phyloP scores from a whole-genome alignment of 1,139 yeast genomes.

The Hyphopichia fennica region DNA sequence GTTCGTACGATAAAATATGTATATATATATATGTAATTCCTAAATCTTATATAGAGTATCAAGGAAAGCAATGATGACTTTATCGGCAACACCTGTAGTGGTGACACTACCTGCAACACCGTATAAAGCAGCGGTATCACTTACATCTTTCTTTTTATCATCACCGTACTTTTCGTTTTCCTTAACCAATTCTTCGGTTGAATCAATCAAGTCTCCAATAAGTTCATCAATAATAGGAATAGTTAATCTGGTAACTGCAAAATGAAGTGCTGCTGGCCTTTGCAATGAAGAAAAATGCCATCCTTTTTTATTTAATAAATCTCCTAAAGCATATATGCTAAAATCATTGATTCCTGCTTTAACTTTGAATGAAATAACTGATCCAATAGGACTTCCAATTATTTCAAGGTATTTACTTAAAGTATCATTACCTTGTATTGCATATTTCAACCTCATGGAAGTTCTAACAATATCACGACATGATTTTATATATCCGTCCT shows the following conservation, averaged over 20 bases:
- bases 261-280: conserved; percentile 85
- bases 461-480: conserved; percentile 69
- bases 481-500: conserved; percentile 68
- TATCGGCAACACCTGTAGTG: conserved; percentile 84
- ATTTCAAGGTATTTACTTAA: conserved; percentile 47
- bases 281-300: conserved; percentile 92
- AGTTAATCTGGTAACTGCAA: conserved; percentile 80
- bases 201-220: conserved; percentile 50
- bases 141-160: conserved; percentile 20
- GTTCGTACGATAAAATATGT: background rate
- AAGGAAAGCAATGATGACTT: conserved; percentile 72
- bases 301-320: conserved; percentile 62
- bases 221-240: conserved; percentile 63
- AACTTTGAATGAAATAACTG: conserved; percentile 79
- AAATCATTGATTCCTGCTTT: conserved; percentile 24
- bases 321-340: conserved; percentile 77
- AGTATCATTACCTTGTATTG: conserved; percentile 43
- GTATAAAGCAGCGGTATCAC: conserved; percentile 83
- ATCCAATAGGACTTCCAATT: conserved; percentile 80
- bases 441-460: conserved; percentile 55
- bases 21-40: conserved; percentile 1
- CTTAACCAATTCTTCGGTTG: conserved; percentile 45
- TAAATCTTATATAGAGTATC: conserved; percentile 68
- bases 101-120: conserved; percentile 93
- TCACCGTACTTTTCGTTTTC: conserved; percentile 24